Evolutionary conservation across 2,329 filamentous ascomycete species (phyloP), one percentile per base, ranked within the genome.

Genomic region (Penicillium sp.): DNA sequence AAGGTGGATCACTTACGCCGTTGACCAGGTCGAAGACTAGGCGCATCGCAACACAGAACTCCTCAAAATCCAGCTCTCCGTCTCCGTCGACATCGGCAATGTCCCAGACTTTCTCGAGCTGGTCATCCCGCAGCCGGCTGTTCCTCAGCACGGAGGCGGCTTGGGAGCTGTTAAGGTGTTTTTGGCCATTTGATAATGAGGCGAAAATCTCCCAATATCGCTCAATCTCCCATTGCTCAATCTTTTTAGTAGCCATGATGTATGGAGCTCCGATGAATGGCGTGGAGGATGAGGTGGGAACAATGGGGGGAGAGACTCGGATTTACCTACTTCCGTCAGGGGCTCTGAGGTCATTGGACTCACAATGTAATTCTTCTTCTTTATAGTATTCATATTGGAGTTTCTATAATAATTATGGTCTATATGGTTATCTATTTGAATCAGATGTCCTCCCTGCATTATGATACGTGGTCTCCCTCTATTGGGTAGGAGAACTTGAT

Each of bases 31-130:
- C 94, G 74, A 97, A 99, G 67, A 97, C 97, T 68, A 99, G 80
- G 69, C 94, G 86, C 94, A 99, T 99, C 38, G 92, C 94, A 55
- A 99, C 94, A 75, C 94, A 99, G 74, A 99, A 99, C 80, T 99
- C 94, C 78, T 99, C 94, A 79, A 99, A 99, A 77, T 99, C 94
- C 52, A 99, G 81, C 75, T 95, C 95, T 60, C 94, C 94, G 78
- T 99, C 94, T 66, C 92, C 92, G 76, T 99, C 94, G 58, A 99
- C 91, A 72, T 99, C 94, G 55, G 94, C 91, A 60, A 99, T 82
- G 70, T 99, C 94, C 94, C 94, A 99, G 60, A 99, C 90, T 66
- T 87, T 85, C 78, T 97, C 94, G n/a, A 99, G 86, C 77, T 99
- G 93, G 68, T 87, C 85, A 72, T 90, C 86, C 60, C 83, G 80